Evolutionary conservation across 495 filamentous ascomycete species (phyloP), one percentile per base, ranked within the genome.

Genomic region (Margaritispora aquatica): DNA sequence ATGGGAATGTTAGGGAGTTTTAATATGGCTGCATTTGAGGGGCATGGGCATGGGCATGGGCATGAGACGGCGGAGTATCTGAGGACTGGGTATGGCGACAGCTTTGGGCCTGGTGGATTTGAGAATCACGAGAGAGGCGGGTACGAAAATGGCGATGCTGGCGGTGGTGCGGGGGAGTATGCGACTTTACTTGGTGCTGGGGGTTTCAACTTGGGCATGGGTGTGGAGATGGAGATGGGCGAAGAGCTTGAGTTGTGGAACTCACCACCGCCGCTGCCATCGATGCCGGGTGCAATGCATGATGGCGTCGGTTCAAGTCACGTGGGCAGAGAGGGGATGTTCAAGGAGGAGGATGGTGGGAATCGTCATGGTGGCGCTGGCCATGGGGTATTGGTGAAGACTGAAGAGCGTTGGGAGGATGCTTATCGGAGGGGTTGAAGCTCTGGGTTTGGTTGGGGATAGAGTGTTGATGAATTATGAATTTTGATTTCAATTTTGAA

Each of bases 401-500:
- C 31, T 7, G 65, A 67, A 51, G 50, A 56, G 13, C 59, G 59
- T 19, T 67, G 65, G 65, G 65, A 64, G 27, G 58, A 64, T 17
- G 56, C 31, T 2, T 62, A 62, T 60, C 44, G 48, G 8, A 21
- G 29, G 22, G 31, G 26, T 24, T 55, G 26, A 44, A 15, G n/a
- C n/a, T n/a, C n/a, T 23, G 19, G 17, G 34, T 11, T 55, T 23
- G 26, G 21, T 44, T 36, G 52, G 7, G 52, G 21, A 17, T 38
- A 22, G 19, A 31, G 13, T 26, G 10, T 38, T 38, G 2, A 44
- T n/a, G 38, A 44, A 17, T 10, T 10, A 44, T 44, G 38, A 44
- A 44, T 44, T 17, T 15, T 17, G 38, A 44, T n/a, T n/a, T n/a
- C n/a, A n/a, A n/a, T n/a, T n/a, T n/a, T n/a, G n/a, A n/a, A n/a